Percentiles rank a stretch among this genome's conserved stretches.
These are phyloP conservation scores for Amaranthus palmeri DNA, from an alignment of 148 eudicot genomes.

Conservation along the genomic window DNA sequence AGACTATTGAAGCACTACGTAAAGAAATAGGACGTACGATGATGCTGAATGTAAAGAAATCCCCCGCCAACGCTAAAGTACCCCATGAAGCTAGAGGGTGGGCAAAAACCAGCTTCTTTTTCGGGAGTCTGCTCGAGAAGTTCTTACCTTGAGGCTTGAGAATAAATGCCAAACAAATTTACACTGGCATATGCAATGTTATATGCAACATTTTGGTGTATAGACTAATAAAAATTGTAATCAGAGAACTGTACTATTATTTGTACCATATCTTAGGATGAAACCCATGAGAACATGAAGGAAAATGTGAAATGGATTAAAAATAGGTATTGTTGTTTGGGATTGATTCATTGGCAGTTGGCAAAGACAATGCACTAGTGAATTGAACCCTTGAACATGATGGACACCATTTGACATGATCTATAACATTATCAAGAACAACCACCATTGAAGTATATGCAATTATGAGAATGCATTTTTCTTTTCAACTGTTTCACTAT, in stretches of 20 bases:
- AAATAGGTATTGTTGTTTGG: background rate
- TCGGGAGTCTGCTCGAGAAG: slow-evolving; percentile 58
- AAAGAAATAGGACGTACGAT: slow-evolving; percentile 60
- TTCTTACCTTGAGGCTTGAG: slow-evolving; percentile 44
- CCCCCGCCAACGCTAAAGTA: slow-evolving; percentile 30
- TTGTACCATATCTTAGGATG: background rate
- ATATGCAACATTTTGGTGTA: slow-evolving; percentile 18
- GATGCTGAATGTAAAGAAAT: slow-evolving; percentile 74
- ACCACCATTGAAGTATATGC: too few species aligned
- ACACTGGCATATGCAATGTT: background rate
- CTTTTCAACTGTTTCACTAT: too few species aligned
- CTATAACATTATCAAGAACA: too few species aligned
- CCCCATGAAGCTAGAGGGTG: slow-evolving; percentile 43
- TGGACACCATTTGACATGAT: too few species aligned
- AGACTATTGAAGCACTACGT: slow-evolving; percentile 55
- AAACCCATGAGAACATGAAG: background rate
- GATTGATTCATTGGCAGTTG: too few species aligned
- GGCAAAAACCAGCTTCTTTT: slow-evolving; percentile 75
- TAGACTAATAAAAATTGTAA: slow-evolving; percentile 20
- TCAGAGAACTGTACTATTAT: background rate
- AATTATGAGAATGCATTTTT: too few species aligned
- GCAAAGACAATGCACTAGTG: too few species aligned
- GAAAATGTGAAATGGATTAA: too few species aligned
- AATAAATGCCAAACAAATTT: background rate
- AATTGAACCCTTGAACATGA: too few species aligned